Base-by-base conservation (phyloP, 2,329 filamentous ascomycete species). In the Clonostachys sp. region DNA sequence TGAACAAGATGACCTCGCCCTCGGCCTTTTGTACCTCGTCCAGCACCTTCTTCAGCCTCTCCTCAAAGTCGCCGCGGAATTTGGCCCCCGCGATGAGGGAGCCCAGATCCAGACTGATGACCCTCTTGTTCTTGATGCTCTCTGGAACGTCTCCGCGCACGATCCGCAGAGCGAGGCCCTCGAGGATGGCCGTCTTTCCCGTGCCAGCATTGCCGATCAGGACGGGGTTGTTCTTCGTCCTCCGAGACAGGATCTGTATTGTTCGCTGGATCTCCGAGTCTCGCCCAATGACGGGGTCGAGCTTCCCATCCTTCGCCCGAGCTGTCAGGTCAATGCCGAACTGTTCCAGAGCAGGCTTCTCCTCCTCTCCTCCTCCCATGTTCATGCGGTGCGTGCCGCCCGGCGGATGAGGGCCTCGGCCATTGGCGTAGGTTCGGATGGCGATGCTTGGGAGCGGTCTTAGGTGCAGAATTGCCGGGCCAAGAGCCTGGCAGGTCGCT, bases 311-410 rank as follows among this genome's bases (percentile, higher is more conserved):
- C 63, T 80, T 88, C 17, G 94, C 94, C 58, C 81, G 82, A 12
- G 83, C 87, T 2, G 94, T 97, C 46, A 99, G 74, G 63, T 99
- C 92, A 51, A 96, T 77, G 49, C 94, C 94, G 60, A 85, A 99
- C 65, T 95, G 82, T 65, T 97, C 92, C 45, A 97, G 71, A 1
- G 94, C 91, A 3, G 91, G 76, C 68, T 96, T 96, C 66, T 96
- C 76, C 41, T 80, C 77, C 56, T 80, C 80, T 30, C 75, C 87
- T 30, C 75, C 87, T 47, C 89, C 81, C 63, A 97, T 70, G 62
- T 97, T 84, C 91, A 97, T 97, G 54, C 87, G 87, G 68, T 96
- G 90, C 2, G 91, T 96, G 48, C 91, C 91, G 45, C 92, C 92
- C 0, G 92, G 91, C 2, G 91, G 91, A 54, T 94, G 89, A 52